Percentiles rank a stretch among this genome's conserved stretches.
phyloP scores from a whole-genome alignment of 1,139 yeast species.

The Arxiozyma bovina region DNA sequence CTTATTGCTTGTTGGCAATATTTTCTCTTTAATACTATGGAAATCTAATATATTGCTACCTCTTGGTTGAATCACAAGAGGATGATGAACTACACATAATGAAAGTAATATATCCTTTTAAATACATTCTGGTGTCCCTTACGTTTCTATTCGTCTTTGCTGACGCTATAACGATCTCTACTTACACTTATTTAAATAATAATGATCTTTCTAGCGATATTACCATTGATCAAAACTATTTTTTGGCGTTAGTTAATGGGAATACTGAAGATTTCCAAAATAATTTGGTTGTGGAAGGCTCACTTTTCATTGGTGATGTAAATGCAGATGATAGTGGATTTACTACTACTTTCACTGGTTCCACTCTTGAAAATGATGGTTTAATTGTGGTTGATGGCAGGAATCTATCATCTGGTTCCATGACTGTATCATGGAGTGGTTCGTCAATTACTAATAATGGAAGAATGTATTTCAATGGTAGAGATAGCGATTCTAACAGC shows the following conservation, averaged over 20 bases:
- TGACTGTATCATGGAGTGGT: slow-evolving; percentile 9
- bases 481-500: slow-evolving; percentile 3
- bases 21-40: too few relatives aligned
- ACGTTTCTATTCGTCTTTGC: neutral
- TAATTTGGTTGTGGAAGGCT: slow-evolving; percentile 8
- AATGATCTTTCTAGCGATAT: slow-evolving; percentile 4
- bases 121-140: neutral
- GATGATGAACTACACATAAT: neutral
- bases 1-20: too few relatives aligned
- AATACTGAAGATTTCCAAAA: slow-evolving; percentile 6
- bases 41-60: too few relatives aligned
- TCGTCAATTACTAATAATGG: slow-evolving; percentile 11
- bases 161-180: neutral
- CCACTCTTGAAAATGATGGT: slow-evolving; percentile 9
- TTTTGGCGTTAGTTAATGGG: slow-evolving; percentile 10
- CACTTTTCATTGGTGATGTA: slow-evolving; percentile 11
- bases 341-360: slow-evolving; percentile 3
- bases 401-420: slow-evolving; percentile 9
- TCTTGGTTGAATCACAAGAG: neutral
- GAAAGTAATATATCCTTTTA: neutral
- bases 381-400: slow-evolving; percentile 11
- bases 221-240: slow-evolving; percentile 7
- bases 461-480: slow-evolving; percentile 5
- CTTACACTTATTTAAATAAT: neutral
- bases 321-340: slow-evolving; percentile 5